Evolutionary conservation across 306 rosid genomes (phyloP), one percentile per base, ranked within the genome.

Genomic region (Castanopsis chinensis): DNA sequence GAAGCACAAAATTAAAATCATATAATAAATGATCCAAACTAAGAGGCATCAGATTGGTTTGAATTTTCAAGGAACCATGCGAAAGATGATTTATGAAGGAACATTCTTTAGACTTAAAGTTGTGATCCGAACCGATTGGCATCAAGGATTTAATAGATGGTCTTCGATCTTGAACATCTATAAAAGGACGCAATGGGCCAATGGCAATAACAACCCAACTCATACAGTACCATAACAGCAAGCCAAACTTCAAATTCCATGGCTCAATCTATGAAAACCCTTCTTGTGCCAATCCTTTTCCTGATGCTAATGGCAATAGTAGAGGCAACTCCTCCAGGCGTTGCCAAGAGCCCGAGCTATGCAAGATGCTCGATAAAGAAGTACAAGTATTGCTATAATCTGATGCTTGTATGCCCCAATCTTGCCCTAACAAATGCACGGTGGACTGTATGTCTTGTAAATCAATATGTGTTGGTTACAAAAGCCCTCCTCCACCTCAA

Each of bases 331-430:
- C 87, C 88, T 12, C 87, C 92, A 0, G 90, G 86, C 41, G 86
- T 84, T 0, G 93, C 90, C 27, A 84, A 91, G 32, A 85, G 78
- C 43, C 84, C 81, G 0, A 83, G 91, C 73, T 61, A 82, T 73
- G 91, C 92, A 49, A 84, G 53, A 0, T 91, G 93, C 54, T 41
- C 49, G 64, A 83, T 65, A 5, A 85, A 83, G 81, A 89, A 86
- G 60, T 88, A 88, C 80, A 89, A 89, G 71, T 55, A 79, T 32
- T 91, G 97, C 54, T 82, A 89, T 69, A 88, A 91, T 74, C 37
- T 81, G 53, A 89, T 19, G 37, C 90, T 89, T 83, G 88, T 81
- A 6, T 91, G 97, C 79, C 93, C 97, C 14, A 86, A 71, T 86
- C 82, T 74, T 91, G 93, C 54, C 92, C 91, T 30, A 45, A 86